Base-by-base conservation (phyloP, 129 eudicot species). In the Flaveria trinervia region DNA sequence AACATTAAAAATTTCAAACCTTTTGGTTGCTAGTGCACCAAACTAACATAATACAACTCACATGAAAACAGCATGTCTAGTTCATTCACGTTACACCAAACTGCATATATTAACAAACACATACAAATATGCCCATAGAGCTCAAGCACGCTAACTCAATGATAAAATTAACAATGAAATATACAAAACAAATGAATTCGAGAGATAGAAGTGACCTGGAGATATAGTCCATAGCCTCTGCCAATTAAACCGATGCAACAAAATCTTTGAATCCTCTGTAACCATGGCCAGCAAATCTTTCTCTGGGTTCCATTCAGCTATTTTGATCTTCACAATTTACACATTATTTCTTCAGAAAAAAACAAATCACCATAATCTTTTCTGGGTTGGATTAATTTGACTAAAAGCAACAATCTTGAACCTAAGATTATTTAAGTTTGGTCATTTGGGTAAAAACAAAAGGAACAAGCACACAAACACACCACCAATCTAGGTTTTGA, bases 221-320 rank as follows among this genome's bases (percentile, higher is more conserved):
- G 93, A 87, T 10, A 90, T 56, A 20, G 90, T 91, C 98, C 98
- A 94, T 16, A 94, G 92, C 81, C 99, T 82, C 86, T 94, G 99
- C 99, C 99, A 94, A 70, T 94, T 94, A 81, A 94, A 94, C 59
- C 99, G 90, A 76, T 94, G 98, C 59, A 94, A 84, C 44, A 91
- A 81, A 50, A 94, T 88, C 91, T 91, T 94, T 0, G 96, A 94
- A 76, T 94, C 99, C 55, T 87, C 97, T 9, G 96, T 89, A 10
- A 93, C 98, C 97, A 94, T 94, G 9, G 99, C 99, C 48, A 94
- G 78, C 68, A 94, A 82, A 83, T 94, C 99, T 79, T 94, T 94
- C 70, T 91, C 99, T 49, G 99, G 99, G 76, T 94, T 94, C 99
- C 99, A 94, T 90, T 91, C 99, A 9, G 97, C 97, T 54, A 94